Evolutionary conservation across 495 filamentous ascomycete species (phyloP), one percentile per base, ranked within the genome.

Genomic region (Apodospora peruviana): DNA sequence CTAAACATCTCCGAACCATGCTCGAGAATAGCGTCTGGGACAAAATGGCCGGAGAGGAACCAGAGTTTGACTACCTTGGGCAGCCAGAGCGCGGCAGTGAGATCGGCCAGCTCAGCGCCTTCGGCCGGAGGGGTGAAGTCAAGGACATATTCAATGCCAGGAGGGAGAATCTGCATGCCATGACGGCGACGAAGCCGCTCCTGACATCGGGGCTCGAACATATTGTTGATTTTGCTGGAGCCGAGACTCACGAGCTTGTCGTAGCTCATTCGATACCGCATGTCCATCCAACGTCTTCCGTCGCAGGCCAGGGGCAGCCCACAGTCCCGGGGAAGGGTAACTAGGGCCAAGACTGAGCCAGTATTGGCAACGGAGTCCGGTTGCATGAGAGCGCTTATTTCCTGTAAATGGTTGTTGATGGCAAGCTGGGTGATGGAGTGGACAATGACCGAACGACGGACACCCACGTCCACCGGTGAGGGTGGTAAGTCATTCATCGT

Each of bases 51-150:
- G 12, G 83, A 69, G 0, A 55, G 53, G 70, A 76, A 85, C 54
- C 70, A 71, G 0, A 65, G 40, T 39, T 63, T 58, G 8, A 84
- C 70, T 7, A 71, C 70, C 20, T 64, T 64, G 0, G 81, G 74
- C 45, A 84, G 78, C 39, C 78, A 83, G 14, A 85, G 57, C 37
- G 77, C 75, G 1, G 76, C 77, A 35, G 81, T 66, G 45, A 78
- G 64, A 11, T 78, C 72, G 24, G 80, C 74, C 0, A 80, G 74
- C 44, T 83, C 81, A 1, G 84, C 75, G 3, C 82, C 83, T 43
- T 79, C 69, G 1, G 56, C 56, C 0, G 78, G 76, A 14, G 82
- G 82, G 1, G 82, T 85, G 16, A 85, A 69, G 52, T 86, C 83
- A 45, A 86, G 55, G 14, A 84, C 60, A 50, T 75, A 85, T 41